A percentile compares a stretch with the other conserved stretches of the same genome.
Evolutionary conservation across 2,329 filamentous ascomycete species (phyloP).

Genomic region (Sporothrix brasiliensis): DNA sequence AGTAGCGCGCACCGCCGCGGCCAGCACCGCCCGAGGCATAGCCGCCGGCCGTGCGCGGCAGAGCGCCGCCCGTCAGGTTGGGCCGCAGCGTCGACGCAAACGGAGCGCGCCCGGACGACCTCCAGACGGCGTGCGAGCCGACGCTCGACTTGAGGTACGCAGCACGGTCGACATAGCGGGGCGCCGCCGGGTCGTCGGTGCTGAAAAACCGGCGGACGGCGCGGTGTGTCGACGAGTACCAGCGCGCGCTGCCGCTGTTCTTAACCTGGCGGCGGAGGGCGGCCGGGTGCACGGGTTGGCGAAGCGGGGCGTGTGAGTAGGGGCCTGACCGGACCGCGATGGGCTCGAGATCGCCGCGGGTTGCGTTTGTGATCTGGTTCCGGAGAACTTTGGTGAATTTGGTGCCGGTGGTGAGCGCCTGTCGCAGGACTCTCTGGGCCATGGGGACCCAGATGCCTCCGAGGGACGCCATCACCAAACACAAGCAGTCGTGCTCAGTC

Average conservation of each 20-base stretch:
- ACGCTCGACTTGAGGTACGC: constrained; percentile 55
- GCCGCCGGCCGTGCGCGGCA: constrained; percentile 85
- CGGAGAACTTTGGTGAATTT: constrained; percentile 57
- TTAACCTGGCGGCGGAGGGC: constrained; percentile 56
- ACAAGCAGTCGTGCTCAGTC: not conserved
- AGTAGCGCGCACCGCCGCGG: constrained; percentile 77
- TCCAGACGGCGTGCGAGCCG: constrained; percentile 56
- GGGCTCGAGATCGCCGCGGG: constrained; percentile 49
- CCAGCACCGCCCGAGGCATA: constrained; percentile 74
- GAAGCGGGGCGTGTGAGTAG: constrained; percentile 31
- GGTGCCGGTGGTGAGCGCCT: constrained; percentile 48
- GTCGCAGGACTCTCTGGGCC: constrained; percentile 58
- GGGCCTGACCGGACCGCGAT: constrained; percentile 48
- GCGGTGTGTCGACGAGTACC: constrained; percentile 45
- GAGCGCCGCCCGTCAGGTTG: constrained; percentile 84
- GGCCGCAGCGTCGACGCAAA: constrained; percentile 88
- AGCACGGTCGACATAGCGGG: constrained; percentile 51
- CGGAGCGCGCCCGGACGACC: constrained; percentile 74
- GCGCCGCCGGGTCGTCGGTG: constrained; percentile 43
- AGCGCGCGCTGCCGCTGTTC: constrained; percentile 42
- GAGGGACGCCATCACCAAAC: constrained; percentile 55
- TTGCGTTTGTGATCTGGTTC: constrained; percentile 52
- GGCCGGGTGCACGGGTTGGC: constrained; percentile 57
- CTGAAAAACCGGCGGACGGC: constrained; percentile 55
- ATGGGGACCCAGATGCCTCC: constrained; percentile 61